Evolutionary conservation across 345 rosid species (phyloP), one percentile per base, ranked within the genome.

Genomic region (Syzygium oleosum): DNA sequence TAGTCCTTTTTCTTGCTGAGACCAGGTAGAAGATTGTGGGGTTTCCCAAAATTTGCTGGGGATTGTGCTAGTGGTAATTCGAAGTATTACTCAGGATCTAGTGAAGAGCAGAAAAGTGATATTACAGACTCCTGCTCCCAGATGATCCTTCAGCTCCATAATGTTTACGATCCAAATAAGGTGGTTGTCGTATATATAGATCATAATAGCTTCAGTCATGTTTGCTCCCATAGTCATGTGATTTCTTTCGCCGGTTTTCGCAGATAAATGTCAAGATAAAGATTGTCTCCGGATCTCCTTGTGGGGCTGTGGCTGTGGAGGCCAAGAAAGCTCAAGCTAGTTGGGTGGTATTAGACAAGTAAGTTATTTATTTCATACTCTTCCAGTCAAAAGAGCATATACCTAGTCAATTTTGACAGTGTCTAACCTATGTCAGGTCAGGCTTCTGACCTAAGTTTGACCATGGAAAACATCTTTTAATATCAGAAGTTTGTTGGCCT

Each of bases 341-440:
- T 89, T 98, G 99, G 99, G 98, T 98, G 79, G 97, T 98, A 51
- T 88, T 98, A 43, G 99, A 98, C 94, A 98, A 96, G 99, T 98
- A 93, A 93, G 59, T 29, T 59, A 12, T 53, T 86, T 84, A 12
- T 84, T 84, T 29, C 55, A 3, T 9, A 1, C 85, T 52, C 85
- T 80, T 25, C n/a, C 25, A 17, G 12, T 34, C 46, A n/a, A 27
- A 84, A 15, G 12, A n/a, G 7, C 27, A 2, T n/a, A 27, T 34
- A 51, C 9, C 55, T 51, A 16, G 14, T 51, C 38, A 11, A 13
- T 84, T 13, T 84, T 13, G 23, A 53, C 5, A 21, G 56, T 84
- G 85, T 68, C 53, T 51, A 51, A 84, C 27, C 38, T 52, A 1
- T 84, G 59, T 23, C 25, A 73, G 49, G 80, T 19, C 22, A 41